Evolutionary conservation across 2,329 filamentous ascomycete genomes (phyloP).

Genomic region (Stachybotrys echinatus): DNA sequence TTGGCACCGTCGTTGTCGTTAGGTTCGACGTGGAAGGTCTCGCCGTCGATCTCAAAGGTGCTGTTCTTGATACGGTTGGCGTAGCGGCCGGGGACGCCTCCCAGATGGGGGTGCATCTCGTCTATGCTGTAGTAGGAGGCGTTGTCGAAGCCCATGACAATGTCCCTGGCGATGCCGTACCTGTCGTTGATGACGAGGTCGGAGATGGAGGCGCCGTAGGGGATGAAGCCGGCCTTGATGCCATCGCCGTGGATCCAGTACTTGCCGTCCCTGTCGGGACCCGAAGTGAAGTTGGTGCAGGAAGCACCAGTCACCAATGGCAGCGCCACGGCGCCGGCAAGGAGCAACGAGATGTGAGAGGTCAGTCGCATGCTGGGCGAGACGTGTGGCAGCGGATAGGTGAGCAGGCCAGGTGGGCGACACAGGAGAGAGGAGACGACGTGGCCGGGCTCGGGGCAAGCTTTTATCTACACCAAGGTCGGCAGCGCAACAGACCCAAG

Average conservation of each 20-base stretch:
- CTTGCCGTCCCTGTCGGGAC: constrained; percentile 57
- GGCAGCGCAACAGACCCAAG: too few species aligned
- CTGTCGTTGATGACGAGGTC: constrained; percentile 68
- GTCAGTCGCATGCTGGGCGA: constrained; percentile 1
- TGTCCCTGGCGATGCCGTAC: constrained; percentile 62
- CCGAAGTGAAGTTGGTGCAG: constrained; percentile 9
- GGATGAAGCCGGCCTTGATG: constrained; percentile 64
- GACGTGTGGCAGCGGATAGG: background rate
- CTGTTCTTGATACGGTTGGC: constrained; percentile 79
- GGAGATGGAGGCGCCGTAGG: constrained; percentile 69
- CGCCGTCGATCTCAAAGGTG: constrained; percentile 63
- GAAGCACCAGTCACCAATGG: constrained; percentile 6
- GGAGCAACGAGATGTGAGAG: constrained; percentile 5
- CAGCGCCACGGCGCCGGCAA: constrained; percentile 10
- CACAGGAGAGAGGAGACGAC: background rate
- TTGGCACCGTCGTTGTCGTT: constrained; percentile 61
- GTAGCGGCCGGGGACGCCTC: constrained; percentile 69
- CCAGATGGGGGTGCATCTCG: constrained; percentile 63
- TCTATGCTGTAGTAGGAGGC: constrained; percentile 64
- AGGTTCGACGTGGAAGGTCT: constrained; percentile 50
- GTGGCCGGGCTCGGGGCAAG: background rate
- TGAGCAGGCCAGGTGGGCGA: background rate
- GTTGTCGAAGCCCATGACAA: constrained; percentile 73
- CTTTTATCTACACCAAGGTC: background rate
- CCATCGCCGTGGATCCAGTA: constrained; percentile 66